Evolutionary conservation across 2,329 filamentous ascomycete genomes (phyloP).

Genomic region (Trichothecium roseum): DNA sequence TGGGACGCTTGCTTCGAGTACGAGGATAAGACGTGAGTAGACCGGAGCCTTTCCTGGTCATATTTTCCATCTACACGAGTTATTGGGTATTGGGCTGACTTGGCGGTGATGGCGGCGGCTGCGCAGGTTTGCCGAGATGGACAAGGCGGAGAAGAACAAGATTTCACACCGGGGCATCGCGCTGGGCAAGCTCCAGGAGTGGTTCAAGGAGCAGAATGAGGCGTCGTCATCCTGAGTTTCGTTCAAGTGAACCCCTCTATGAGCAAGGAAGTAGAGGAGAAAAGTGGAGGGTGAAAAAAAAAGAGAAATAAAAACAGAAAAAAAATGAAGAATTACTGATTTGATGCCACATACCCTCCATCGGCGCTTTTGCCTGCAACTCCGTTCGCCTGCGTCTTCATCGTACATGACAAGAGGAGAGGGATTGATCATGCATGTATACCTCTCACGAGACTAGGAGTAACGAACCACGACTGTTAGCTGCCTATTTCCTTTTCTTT

Average conservation of each 20-base stretch:
- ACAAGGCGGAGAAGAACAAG: slow-evolving; percentile 74
- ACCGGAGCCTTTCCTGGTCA: not conserved
- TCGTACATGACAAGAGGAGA: no score
- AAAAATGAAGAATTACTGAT: not conserved
- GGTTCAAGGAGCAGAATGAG: slow-evolving; percentile 47
- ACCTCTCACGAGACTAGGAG: no score
- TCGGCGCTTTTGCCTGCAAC: no score
- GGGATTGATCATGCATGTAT: no score
- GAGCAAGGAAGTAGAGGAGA: no score
- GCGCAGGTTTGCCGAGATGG: slow-evolving; percentile 81
- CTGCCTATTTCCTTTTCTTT: no score
- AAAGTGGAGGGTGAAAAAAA: no score
- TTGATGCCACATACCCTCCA: no score
- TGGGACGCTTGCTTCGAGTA: slow-evolving; percentile 98
- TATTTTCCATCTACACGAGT: not conserved
- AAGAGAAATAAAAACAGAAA: no score
- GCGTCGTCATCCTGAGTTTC: not conserved
- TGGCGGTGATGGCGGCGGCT: slow-evolving; percentile 8
- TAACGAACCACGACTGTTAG: no score
- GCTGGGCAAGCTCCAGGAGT: slow-evolving; percentile 74
- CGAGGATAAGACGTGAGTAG: slow-evolving; percentile 64
- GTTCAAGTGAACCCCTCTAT: no score
- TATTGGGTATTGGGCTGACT: not conserved
- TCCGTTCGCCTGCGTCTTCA: no score
- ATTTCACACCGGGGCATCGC: slow-evolving; percentile 87